These are phyloP conservation scores for Ephemerocybe angulata DNA, from an alignment of 768 basidiomycete genomes.

Conservation along the genomic window DNA sequence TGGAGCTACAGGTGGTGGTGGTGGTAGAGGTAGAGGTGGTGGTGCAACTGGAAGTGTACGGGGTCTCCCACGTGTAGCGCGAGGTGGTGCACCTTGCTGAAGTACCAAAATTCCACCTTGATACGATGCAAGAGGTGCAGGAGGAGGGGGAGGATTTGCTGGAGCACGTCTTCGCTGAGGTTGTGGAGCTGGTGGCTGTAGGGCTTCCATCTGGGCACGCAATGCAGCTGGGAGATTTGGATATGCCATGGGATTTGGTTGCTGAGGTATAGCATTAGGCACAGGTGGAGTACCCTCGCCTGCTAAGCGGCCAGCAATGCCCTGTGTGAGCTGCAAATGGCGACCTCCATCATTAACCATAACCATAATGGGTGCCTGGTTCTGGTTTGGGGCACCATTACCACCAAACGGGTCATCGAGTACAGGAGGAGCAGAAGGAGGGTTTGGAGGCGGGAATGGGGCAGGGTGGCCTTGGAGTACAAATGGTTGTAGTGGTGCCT, in stretches of 20 bases:
- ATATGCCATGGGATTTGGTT: not conserved
- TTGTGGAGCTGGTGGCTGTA: not conserved
- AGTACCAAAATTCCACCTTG: not conserved
- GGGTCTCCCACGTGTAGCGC: not conserved
- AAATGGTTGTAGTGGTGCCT: not conserved
- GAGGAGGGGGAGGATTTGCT: not conserved
- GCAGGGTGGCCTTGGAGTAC: no score
- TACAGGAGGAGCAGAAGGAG: not conserved
- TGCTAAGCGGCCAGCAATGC: not conserved
- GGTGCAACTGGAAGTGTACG: no score
- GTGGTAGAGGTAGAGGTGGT: not conserved
- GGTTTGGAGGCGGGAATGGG: no score
- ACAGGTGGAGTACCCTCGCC: not conserved
- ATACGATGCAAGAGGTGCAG: not conserved
- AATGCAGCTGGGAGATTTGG: not conserved
- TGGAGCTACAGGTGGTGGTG: not conserved
- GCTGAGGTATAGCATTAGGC: not conserved
- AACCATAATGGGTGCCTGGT: not conserved
- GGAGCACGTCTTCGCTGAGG: not conserved
- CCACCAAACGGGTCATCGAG: not conserved
- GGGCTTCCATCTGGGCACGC: not conserved
- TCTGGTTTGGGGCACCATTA: not conserved
- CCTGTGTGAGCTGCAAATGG: not conserved
- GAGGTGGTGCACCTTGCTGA: not conserved
- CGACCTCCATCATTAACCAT: not conserved